Conservation (phyloP, 768 basidiomycete species). For the Glaciozyma antarctica region DNA sequence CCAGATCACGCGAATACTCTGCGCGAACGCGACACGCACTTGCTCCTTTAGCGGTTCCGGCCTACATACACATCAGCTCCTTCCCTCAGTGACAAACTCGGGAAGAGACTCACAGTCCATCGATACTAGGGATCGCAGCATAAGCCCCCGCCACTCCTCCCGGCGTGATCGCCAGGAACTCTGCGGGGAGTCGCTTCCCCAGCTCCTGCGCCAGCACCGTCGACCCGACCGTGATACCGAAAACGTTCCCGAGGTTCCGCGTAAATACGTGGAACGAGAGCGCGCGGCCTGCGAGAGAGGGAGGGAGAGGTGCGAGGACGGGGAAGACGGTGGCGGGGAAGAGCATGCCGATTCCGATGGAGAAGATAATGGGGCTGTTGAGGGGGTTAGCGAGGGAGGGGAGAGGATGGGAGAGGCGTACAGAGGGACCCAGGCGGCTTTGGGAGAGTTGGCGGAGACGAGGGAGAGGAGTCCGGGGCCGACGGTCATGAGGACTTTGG, state of each 20-base stretch:
- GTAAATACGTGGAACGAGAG: conserved; percentile 20
- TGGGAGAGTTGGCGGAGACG: conserved; percentile 19
- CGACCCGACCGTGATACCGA: conserved; percentile 47
- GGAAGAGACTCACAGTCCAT: neutral
- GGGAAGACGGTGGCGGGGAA: conserved; percentile 1
- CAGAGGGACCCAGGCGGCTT: conserved; percentile 9
- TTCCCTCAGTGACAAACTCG: neutral
- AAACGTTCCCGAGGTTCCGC: conserved; percentile 39
- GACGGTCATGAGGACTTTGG: conserved; percentile 34
- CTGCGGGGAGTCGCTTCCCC: conserved; percentile 41
- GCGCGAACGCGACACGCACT: neutral
- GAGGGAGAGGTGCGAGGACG: conserved; percentile 45
- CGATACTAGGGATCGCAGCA: neutral
- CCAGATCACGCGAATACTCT: neutral
- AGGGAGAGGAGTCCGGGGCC: conserved; percentile 42
- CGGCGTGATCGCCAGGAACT: conserved; percentile 34
- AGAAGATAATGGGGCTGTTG: conserved; percentile 10
- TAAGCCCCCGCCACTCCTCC: conserved; percentile 1
- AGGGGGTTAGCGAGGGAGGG: neutral
- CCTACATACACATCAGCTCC: neutral
- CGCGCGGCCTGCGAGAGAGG: conserved; percentile 43
- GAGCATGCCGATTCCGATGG: conserved; percentile 37
- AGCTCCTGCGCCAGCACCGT: conserved; percentile 49
- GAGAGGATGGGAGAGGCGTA: neutral
- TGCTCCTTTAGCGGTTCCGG: neutral